phyloP scores from a whole-genome alignment of 345 rosid species.

The Microcos paniculata region DNA sequence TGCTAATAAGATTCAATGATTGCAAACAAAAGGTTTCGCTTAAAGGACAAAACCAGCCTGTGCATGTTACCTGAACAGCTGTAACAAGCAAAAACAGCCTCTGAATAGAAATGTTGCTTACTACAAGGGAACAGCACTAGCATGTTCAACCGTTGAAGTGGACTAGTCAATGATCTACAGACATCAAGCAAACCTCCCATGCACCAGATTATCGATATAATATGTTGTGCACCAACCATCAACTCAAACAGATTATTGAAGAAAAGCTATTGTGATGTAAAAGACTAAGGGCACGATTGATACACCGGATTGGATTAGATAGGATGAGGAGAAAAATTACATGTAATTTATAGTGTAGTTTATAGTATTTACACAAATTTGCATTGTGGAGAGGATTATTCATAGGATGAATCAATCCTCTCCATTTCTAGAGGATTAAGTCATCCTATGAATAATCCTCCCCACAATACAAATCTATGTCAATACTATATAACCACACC shows the following conservation, averaged over 20 bases:
- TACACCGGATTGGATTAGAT: no score
- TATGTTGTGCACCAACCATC: not conserved
- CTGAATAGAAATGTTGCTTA: not conserved
- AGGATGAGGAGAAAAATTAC: no score
- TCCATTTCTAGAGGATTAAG: no score
- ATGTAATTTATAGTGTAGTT: no score
- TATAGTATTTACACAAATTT: no score
- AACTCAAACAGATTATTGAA: not conserved
- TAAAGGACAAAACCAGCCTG: not conserved
- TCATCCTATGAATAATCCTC: no score
- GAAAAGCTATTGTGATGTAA: not conserved
- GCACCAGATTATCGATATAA: slow-evolving; percentile 4
- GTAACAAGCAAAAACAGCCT: not conserved
- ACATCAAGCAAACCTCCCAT: not conserved
- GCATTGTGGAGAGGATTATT: no score
- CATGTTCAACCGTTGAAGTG: not conserved
- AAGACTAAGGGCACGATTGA: no score
- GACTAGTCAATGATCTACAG: not conserved
- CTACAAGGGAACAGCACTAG: not conserved
- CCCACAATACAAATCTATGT: no score
- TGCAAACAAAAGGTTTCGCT: not conserved
- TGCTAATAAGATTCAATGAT: not conserved
- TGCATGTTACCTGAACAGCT: not conserved
- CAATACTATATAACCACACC: no score
- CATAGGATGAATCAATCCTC: no score